Conservation (phyloP, 164 flowering plant species). For the Dillenia turbinata region DNA sequence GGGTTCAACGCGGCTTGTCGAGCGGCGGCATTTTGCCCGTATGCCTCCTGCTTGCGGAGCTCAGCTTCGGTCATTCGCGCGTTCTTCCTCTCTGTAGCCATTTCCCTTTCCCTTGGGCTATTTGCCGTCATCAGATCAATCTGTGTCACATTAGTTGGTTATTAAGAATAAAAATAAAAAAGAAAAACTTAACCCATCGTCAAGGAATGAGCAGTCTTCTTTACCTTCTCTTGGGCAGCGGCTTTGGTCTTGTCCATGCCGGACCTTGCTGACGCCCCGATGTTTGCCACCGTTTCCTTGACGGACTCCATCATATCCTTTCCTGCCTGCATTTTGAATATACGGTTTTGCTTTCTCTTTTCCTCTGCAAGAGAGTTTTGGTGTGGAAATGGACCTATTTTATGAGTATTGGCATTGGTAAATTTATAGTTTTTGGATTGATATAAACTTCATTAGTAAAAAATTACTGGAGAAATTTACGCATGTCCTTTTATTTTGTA, state of each 20-base stretch:
- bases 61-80: slow-evolving; percentile 41
- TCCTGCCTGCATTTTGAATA: not conserved
- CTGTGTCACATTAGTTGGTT: not conserved
- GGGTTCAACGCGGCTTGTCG: slow-evolving; percentile 10
- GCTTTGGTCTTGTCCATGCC: slow-evolving; percentile 58
- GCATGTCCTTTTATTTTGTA: too few relatives aligned
- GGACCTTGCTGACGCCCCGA: slow-evolving; percentile 48
- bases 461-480: too few relatives aligned
- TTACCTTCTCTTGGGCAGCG: slow-evolving; percentile 39
- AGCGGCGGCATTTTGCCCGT: slow-evolving; percentile 28
- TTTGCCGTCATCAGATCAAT: slow-evolving; percentile 38
- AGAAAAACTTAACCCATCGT: not conserved
- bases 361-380: not conserved
- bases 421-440: too few relatives aligned
- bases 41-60: slow-evolving; percentile 37
- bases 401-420: not conserved
- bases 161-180: not conserved
- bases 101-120: slow-evolving; percentile 42
- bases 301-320: slow-evolving; percentile 16
- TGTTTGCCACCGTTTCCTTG: slow-evolving; percentile 36
- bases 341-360: not conserved
- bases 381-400: not conserved
- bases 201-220: not conserved
- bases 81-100: slow-evolving; percentile 49
- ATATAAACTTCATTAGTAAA: too few relatives aligned